Percentiles rank a stretch among this genome's conserved stretches.
Conservation (phyloP, 208 protist genomes). For the Balamuthia mandrillaris region DNA sequence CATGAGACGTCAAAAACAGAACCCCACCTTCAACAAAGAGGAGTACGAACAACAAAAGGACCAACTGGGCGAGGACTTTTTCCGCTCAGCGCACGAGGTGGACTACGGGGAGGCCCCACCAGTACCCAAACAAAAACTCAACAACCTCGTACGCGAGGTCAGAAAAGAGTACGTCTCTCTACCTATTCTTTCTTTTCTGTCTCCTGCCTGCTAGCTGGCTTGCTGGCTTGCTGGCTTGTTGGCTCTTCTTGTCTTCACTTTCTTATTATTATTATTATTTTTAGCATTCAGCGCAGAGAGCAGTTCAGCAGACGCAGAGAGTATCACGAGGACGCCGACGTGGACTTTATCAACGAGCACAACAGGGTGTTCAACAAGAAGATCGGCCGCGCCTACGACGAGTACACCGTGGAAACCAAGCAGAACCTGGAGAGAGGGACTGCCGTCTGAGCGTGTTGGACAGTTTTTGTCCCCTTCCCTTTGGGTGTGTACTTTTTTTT, state of each 20-base stretch:
- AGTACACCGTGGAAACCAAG: constrained; percentile 67
- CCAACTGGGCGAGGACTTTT: not conserved
- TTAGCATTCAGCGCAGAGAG: not conserved
- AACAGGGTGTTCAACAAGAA: constrained; percentile 71
- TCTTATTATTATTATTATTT: not conserved
- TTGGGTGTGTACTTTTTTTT: too few relatives aligned
- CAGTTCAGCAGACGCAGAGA: constrained; percentile 40
- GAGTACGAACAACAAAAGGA: constrained; percentile 6
- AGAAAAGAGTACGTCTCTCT: not conserved
- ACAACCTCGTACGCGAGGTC: not conserved
- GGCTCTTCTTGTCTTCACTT: too few relatives aligned
- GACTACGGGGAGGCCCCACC: not conserved
- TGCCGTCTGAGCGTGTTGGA: constrained; percentile 55
- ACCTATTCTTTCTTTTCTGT: not conserved
- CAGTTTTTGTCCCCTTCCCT: too few relatives aligned
- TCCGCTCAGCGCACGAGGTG: not conserved
- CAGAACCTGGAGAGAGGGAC: constrained; percentile 73
- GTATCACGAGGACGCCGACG: constrained; percentile 59
- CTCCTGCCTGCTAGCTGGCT: not conserved
- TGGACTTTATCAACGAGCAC: constrained; percentile 72
- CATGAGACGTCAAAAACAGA: constrained; percentile 32
- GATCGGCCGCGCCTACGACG: constrained; percentile 56
- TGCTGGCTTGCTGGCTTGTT: not conserved
- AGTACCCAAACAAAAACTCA: not conserved
- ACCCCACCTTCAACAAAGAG: not conserved